phyloP scores from a whole-genome alignment of 2,329 filamentous ascomycete species.

The Elsinoe ampelina region DNA sequence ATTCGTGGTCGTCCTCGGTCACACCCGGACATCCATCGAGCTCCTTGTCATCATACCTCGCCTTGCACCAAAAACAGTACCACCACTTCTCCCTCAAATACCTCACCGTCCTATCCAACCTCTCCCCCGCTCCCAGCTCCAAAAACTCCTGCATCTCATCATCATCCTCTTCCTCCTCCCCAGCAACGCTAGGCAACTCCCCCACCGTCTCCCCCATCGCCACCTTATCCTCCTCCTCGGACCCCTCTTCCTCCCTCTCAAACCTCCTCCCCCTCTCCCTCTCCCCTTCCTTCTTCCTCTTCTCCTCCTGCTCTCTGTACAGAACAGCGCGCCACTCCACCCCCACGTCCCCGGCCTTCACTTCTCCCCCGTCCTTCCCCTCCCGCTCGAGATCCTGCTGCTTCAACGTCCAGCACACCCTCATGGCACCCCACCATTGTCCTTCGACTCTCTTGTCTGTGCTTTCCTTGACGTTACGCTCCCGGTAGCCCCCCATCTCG shows the following conservation, averaged over 20 bases:
- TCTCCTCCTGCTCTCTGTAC: constrained; percentile 5
- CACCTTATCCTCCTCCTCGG: constrained; percentile 38
- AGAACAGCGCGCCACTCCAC: constrained; percentile 16
- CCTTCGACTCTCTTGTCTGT: constrained; percentile 60
- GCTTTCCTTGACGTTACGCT: constrained; percentile 59
- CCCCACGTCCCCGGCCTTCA: constrained; percentile 19
- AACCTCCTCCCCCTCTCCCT: constrained; percentile 27
- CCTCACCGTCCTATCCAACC: constrained; percentile 55
- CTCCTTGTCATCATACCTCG: constrained; percentile 58
- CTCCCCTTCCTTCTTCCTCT: constrained; percentile 16
- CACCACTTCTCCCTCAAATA: constrained; percentile 61
- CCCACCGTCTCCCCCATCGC: constrained; percentile 21
- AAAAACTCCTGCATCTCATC: constrained; percentile 73
- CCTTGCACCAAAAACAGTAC: constrained; percentile 98
- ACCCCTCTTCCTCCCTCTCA: constrained; percentile 55
- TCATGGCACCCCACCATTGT: constrained; percentile 68
- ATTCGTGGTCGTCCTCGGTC: constrained; percentile 69
- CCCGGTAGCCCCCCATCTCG: constrained; percentile 62
- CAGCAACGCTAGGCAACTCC: constrained; percentile 13
- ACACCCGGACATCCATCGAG: constrained; percentile 86
- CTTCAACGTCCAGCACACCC: constrained; percentile 69
- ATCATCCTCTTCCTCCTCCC: constrained; percentile 47
- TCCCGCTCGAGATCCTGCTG: constrained; percentile 39
- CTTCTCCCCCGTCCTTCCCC: constrained; percentile 15
- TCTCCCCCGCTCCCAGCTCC: constrained; percentile 55